These are phyloP conservation scores for Penicillium bovifimosum DNA, from an alignment of 495 filamentous ascomycete species.

Conservation along the genomic window DNA sequence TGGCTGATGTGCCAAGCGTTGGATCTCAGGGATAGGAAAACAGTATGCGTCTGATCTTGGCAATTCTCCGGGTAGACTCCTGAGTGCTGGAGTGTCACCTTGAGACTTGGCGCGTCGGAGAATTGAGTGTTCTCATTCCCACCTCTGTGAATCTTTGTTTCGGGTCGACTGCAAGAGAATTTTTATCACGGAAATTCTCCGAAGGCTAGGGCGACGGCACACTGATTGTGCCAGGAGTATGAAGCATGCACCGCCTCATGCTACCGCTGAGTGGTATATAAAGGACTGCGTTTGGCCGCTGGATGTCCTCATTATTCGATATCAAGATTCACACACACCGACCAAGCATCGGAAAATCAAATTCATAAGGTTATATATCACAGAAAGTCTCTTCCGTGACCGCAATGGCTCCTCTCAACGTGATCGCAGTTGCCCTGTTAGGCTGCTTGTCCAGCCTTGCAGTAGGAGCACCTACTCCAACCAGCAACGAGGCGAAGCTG, in stretches of 20 bases:
- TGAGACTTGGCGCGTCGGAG: conserved; percentile 11
- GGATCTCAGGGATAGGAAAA: background rate
- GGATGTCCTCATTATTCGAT: background rate
- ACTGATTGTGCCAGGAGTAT: background rate
- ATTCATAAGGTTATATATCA: conserved; percentile 1
- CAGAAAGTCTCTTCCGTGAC: background rate
- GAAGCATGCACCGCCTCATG: background rate
- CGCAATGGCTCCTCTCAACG: conserved; percentile 27
- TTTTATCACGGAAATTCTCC: conserved; percentile 2
- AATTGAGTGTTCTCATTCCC: background rate
- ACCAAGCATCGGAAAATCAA: background rate
- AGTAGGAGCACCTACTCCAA: conserved; percentile 27
- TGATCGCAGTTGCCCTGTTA: conserved; percentile 20
- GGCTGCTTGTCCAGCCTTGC: conserved; percentile 25
- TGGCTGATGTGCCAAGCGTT: conserved; percentile 1
- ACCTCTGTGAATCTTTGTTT: background rate
- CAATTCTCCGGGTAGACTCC: background rate
- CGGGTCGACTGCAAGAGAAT: background rate
- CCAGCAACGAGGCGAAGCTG: conserved; percentile 8
- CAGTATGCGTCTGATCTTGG: background rate
- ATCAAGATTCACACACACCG: background rate
- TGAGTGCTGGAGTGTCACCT: background rate
- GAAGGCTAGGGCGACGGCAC: background rate
- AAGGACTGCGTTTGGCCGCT: background rate
- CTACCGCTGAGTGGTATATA: background rate